Evolutionary conservation across 1,284 basidiomycete genomes (phyloP), one percentile per base, ranked within the genome.

Genomic region (Macrocystidia cucumis): DNA sequence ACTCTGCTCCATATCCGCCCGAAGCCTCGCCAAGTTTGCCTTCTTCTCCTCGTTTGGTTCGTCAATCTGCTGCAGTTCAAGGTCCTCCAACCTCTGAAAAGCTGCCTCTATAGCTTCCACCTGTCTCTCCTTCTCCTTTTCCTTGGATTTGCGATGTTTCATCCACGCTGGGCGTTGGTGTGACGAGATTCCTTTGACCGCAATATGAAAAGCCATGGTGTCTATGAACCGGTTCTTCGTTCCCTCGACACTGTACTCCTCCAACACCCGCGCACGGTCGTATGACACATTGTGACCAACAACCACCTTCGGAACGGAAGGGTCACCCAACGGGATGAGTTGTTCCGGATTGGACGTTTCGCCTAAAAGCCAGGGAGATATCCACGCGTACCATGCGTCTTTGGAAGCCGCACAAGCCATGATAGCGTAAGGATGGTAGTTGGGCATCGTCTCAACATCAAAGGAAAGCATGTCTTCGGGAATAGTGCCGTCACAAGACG

Each of bases 251-350:
- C 64, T 63, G 54, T 99, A 98, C 55, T 99, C 96, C 44, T 97
- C 89, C 14, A 63, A 55, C 9, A 96, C 69, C 9, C 92, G 73
- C 5, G 78, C 84, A 6, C 95, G 78, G 57, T 98, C 96, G 56
- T 91, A 98, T 2, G 91, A 88, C 18, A 98, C 85, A 52, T 98
- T 95, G 60, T 99, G 96, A 1, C 95, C 93, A 9, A 98, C 77
- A 20, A 96, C 66, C 14, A 98, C 59, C 5, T 83, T 72, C 0
- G 78, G 67, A 0, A 54, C 45, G 18, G 54, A 44, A 4, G 67
- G 54, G 38, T 69, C 61, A 5, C 85, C 86, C 3, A 93, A 46
- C 0, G 89, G 81, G 35, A 95, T 80, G 31, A 95, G 65, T 28
- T 93, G 92, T 31, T 76, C 66, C 1, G 74, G 67, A 30, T 77